phyloP scores from a whole-genome alignment of 257 asterid genomes.

The Nicotiana benthamiana region DNA sequence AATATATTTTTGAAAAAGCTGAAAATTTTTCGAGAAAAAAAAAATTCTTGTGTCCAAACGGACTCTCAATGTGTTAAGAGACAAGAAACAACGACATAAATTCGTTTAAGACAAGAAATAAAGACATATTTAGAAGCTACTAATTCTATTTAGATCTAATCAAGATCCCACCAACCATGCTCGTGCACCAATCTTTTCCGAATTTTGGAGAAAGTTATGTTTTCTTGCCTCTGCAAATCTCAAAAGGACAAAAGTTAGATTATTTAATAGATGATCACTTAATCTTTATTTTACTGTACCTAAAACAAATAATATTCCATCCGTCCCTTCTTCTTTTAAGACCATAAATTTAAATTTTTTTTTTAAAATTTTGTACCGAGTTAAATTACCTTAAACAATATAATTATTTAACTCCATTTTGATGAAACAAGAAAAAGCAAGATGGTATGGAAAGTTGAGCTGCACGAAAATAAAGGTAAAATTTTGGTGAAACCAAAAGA shows the following conservation, averaged over 20 bases:
- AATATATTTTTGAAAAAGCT: no score
- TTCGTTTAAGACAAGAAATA: neutral
- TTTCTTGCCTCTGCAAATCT: neutral
- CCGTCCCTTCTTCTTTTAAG: no score
- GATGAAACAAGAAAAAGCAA: neutral
- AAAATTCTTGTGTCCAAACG: no score
- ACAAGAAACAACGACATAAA: neutral
- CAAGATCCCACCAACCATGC: neutral
- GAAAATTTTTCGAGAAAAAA: no score
- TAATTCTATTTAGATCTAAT: neutral
- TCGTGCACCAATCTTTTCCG: neutral
- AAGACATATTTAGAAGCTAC: neutral
- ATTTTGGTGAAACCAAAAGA: neutral
- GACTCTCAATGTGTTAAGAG: neutral
- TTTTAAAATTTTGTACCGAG: no score
- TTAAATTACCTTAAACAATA: no score
- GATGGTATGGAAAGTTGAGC: neutral
- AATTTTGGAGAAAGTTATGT: neutral
- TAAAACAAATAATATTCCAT: neutral
- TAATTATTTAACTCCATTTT: neutral
- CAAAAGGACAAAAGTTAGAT: neutral
- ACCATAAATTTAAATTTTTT: no score
- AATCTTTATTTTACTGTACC: neutral
- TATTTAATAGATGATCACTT: no score
- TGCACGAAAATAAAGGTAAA: neutral